Evolutionary conservation across 768 basidiomycete genomes (phyloP).

Genomic region (Hypsizygus marmoreus): DNA sequence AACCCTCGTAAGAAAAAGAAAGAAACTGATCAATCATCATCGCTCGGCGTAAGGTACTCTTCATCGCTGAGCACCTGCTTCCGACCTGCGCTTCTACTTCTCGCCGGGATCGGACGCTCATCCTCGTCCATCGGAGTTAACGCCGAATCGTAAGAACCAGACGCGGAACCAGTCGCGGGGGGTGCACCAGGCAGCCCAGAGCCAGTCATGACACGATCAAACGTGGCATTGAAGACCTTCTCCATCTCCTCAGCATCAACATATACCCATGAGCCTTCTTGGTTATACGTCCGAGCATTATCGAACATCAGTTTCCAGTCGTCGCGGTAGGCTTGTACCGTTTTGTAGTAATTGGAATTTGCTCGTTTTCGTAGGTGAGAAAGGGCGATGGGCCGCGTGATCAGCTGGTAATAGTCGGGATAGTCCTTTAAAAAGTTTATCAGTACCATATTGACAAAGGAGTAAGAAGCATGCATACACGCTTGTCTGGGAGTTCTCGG

Average conservation of each 20-base stretch:
- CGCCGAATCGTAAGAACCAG: conserved; percentile 64
- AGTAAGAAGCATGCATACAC: conserved; percentile 39
- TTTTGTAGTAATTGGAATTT: conserved; percentile 70
- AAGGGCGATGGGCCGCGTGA: conserved; percentile 85
- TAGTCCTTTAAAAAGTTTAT: conserved; percentile 59
- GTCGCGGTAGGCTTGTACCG: conserved; percentile 64
- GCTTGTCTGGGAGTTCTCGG: conserved; percentile 80
- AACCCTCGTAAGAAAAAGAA: conserved; percentile 2
- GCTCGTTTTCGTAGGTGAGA: conserved; percentile 82
- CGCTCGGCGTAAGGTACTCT: conserved; percentile 73
- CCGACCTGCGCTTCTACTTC: conserved; percentile 60
- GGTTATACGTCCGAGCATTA: conserved; percentile 93
- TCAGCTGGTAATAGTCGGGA: conserved; percentile 91
- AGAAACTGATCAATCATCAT: conserved; percentile 54
- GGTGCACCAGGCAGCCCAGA: conserved; percentile 78
- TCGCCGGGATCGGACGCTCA: conserved; percentile 54
- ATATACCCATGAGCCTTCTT: conserved; percentile 95
- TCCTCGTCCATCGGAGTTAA: conserved; percentile 85
- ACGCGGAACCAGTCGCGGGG: conserved; percentile 38
- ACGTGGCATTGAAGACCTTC: conserved; percentile 77
- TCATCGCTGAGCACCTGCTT: conserved; percentile 78
- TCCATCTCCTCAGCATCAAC: conserved; percentile 94
- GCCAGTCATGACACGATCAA: conserved; percentile 62
- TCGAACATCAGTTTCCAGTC: conserved; percentile 93
- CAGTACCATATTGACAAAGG: conserved; percentile 3